Base-by-base conservation (phyloP, 768 basidiomycete genomes). In the Jaapia argillacea region DNA sequence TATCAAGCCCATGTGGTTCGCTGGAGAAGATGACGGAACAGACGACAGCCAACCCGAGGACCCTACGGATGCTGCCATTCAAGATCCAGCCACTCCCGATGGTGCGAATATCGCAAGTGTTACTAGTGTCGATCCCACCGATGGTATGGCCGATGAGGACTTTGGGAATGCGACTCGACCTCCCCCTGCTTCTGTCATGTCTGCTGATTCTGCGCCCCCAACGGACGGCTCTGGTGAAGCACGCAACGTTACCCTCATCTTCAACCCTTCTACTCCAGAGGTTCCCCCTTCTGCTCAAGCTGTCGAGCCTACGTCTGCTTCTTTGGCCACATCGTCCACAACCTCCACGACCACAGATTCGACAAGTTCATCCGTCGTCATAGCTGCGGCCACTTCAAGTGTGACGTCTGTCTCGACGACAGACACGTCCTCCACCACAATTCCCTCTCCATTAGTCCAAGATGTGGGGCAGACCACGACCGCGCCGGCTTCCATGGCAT, bases 181-280 rank as follows among this genome's bases (percentile, higher is more conserved):
- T 4, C 49, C 51, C 6, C 18, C 42, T 6, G 46, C 50, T 12
- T 41, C 44, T 7, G 54, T 46, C 25, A 45, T 47, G 6, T 47
- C 44, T 5, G 48, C 51, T 6, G 46, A 51, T 28, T 31, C 26
- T n/a, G 13, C 23, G 14, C 2, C 46, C 51, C 14, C 41, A 47
- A 35, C 38, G 16, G 16, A 16, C 16, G 28, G 28, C 10, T 16
- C 10, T 10, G 28, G 10, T 16, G 10, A 33, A 16, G 51, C 61
- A 5, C 64, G 65, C 55, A 71, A 70, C 43, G 76, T 79, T 4
- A 70, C 70, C 0, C 64, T 82, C n/a, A 59, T 73, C 20, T 80
- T 79, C 55, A 65, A 65, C 2, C 69, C 75, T 5, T 54, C 54
- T 3, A 45, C 56, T 4, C 65, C 64, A 24, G 60, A 61, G 39